Evolutionary conservation across 2,329 filamentous ascomycete species (phyloP).

Genomic region (Penicillium psychrosexuale): DNA sequence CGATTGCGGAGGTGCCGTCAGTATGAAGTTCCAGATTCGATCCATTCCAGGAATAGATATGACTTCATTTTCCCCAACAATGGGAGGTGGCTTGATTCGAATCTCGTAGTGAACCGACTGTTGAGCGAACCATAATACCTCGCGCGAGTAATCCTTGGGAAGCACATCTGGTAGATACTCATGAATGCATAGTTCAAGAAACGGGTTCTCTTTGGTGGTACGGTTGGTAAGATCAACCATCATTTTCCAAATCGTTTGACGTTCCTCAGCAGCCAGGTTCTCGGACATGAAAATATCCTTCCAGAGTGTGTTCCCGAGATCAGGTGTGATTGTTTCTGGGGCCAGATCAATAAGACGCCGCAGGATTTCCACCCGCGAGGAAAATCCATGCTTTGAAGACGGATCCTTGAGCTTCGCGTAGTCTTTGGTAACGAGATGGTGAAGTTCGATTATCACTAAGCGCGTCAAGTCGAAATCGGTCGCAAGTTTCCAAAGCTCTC

Average conservation of each 20-base stretch:
- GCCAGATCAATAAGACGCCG: constrained; percentile 57
- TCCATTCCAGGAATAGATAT: constrained; percentile 56
- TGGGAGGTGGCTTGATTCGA: constrained; percentile 55
- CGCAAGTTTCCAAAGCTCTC: constrained; percentile 58
- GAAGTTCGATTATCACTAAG: constrained; percentile 64
- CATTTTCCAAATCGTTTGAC: constrained; percentile 67
- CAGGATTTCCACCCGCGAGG: constrained; percentile 58
- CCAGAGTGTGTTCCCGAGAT: constrained; percentile 67
- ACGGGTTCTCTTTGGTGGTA: constrained; percentile 34
- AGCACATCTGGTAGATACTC: constrained; percentile 41
- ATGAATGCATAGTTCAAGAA: constrained; percentile 45
- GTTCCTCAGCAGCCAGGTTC: constrained; percentile 58
- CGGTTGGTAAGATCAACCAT: constrained; percentile 48
- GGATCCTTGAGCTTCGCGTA: constrained; percentile 41
- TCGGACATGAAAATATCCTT: constrained; percentile 65
- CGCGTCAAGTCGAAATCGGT: constrained; percentile 60
- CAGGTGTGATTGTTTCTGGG: constrained; percentile 59
- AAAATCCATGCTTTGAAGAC: constrained; percentile 46
- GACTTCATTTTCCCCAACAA: constrained; percentile 37
- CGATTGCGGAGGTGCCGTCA: constrained; percentile 62
- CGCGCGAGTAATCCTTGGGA: constrained; percentile 38
- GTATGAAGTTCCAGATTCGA: constrained; percentile 77
- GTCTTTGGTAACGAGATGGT: constrained; percentile 51
- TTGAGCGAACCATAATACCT: constrained; percentile 45
- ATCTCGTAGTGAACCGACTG: constrained; percentile 50